phyloP scores from a whole-genome alignment of 2,329 filamentous ascomycete species.

The Aquanectria penicillioides region DNA sequence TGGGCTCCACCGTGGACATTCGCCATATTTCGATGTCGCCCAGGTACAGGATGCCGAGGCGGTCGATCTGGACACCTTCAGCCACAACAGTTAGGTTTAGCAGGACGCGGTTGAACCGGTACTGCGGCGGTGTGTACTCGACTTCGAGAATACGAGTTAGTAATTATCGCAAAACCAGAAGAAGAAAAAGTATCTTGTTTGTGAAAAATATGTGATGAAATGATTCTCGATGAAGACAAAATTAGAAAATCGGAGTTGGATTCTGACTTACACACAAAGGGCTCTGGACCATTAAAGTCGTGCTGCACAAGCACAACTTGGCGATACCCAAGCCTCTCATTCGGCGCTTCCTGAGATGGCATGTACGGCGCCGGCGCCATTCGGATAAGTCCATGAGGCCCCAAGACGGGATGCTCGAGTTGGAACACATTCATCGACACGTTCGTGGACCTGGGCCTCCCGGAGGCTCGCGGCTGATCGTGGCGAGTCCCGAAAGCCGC shows the following conservation, averaged over 20 bases:
- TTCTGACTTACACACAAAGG: not conserved
- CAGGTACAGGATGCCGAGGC: conserved; percentile 79
- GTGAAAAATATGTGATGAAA: no score
- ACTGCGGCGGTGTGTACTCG: conserved; percentile 58
- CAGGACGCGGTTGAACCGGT: conserved; percentile 77
- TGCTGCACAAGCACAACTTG: not conserved
- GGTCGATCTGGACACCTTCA: conserved; percentile 78
- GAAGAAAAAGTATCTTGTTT: no score
- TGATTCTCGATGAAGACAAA: no score
- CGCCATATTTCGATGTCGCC: conserved; percentile 84
- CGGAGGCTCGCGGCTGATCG: no score
- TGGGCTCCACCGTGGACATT: conserved; percentile 85
- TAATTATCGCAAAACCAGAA: no score
- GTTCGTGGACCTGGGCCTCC: no score
- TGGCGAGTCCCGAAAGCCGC: no score
- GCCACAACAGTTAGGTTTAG: conserved; percentile 82
- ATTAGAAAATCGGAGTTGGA: not conserved
- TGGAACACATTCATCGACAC: not conserved
- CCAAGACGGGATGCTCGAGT: not conserved
- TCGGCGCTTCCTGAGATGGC: not conserved
- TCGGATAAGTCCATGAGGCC: not conserved
- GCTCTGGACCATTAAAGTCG: not conserved
- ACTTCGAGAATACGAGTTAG: conserved; percentile 15
- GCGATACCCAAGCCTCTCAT: not conserved
- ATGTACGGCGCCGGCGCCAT: not conserved